Conservation (phyloP, 345 rosid genomes). For the Boechera divaricarpa region DNA sequence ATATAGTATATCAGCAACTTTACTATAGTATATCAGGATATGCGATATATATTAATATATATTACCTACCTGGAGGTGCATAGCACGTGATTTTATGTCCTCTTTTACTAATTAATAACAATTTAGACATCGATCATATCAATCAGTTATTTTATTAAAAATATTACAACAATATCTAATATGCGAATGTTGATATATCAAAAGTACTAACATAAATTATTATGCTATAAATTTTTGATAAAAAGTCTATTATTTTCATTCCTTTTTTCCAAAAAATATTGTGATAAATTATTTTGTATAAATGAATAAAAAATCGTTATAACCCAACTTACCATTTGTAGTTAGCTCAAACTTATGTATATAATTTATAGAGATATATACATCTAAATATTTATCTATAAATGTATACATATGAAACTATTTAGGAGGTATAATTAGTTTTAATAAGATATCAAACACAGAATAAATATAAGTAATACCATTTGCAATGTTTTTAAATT, state of each 20-base stretch:
- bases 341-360: not conserved
- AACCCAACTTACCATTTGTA: not conserved
- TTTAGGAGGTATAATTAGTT: not conserved
- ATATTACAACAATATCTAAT: not conserved
- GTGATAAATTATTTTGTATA: not conserved
- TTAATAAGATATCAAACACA: not conserved
- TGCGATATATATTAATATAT: not conserved
- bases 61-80: slow-evolving; percentile 30
- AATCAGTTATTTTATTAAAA: not conserved
- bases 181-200: too few species aligned
- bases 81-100: slow-evolving; percentile 20
- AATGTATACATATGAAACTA: not conserved
- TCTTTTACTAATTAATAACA: not conserved
- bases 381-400: not conserved
- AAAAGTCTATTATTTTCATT: not conserved
- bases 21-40: not conserved
- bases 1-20: not conserved
- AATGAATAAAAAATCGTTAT: not conserved
- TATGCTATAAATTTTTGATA: not conserved
- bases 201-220: not conserved
- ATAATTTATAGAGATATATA: too few species aligned
- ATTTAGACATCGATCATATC: not conserved
- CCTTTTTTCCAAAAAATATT: not conserved
- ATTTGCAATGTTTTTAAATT: not conserved
- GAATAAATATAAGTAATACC: not conserved